Conservation (phyloP, 176 grass and related monocot species). For the Secale cereale region DNA sequence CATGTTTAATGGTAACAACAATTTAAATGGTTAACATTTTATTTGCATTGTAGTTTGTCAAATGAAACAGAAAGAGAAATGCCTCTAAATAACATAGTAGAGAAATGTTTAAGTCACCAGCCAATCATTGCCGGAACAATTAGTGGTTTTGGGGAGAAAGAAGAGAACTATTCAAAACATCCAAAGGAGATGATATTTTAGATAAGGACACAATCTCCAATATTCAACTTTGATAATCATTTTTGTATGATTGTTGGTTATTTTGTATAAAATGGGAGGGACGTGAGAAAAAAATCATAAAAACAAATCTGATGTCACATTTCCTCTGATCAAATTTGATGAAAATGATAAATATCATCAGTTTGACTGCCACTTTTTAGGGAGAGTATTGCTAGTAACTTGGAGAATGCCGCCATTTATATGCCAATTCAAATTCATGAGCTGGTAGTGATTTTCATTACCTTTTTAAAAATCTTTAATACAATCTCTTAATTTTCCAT, state of each 20-base stretch:
- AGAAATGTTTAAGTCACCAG: not conserved
- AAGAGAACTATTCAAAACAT: not conserved
- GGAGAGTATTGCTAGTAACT: not conserved
- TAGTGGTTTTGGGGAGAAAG: not conserved
- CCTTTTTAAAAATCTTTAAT: too few species aligned
- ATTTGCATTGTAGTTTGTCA: not conserved
- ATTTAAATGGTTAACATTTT: not conserved
- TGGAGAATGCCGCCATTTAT: too few species aligned
- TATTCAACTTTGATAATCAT: not conserved
- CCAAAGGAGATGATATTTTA: not conserved
- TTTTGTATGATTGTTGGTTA: not conserved
- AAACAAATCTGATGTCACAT: not conserved
- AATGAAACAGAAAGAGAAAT: not conserved
- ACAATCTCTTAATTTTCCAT: too few species aligned
- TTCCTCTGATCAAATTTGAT: not conserved
- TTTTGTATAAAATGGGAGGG: not conserved
- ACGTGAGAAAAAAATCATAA: not conserved
- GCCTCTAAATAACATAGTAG: not conserved
- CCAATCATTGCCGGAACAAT: not conserved
- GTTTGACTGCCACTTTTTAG: not conserved
- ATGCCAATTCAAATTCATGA: too few species aligned
- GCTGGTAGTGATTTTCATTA: too few species aligned
- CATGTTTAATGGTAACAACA: not conserved
- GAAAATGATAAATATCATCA: not conserved
- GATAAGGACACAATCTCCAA: too few species aligned